Conservation (phyloP, 352 stramenopile genomes). For the Globisporangium barbulae region DNA sequence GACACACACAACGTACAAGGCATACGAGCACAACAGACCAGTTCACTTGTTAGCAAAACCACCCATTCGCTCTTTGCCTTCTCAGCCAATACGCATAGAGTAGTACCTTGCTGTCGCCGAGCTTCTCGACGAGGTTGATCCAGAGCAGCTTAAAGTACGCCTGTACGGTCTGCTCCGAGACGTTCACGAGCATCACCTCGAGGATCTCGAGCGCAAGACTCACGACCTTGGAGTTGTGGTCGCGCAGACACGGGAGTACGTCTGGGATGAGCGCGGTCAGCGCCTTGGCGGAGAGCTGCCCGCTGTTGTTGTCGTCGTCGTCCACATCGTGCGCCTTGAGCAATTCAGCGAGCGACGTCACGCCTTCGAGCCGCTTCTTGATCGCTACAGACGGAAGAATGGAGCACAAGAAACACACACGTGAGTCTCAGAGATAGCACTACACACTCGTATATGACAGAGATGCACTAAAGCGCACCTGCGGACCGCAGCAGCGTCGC, state of each 20-base stretch:
- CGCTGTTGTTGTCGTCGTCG: slow-evolving; percentile 1
- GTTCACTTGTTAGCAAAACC: slow-evolving; percentile 5
- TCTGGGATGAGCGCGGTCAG: slow-evolving; percentile 47
- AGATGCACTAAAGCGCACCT: slow-evolving; percentile 22
- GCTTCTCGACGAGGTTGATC: slow-evolving; percentile 59
- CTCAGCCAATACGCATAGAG: not conserved
- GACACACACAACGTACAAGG: not conserved
- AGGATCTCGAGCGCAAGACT: slow-evolving; percentile 62
- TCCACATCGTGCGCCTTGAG: slow-evolving; percentile 28
- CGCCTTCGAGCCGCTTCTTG: slow-evolving; percentile 75
- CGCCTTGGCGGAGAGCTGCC: slow-evolving; percentile 24
- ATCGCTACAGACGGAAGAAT: slow-evolving; percentile 34
- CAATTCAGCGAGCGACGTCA: slow-evolving; percentile 50
- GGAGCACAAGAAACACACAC: not conserved
- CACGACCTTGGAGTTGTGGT: slow-evolving; percentile 85
- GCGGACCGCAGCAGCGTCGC: slow-evolving; percentile 56
- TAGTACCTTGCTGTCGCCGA: slow-evolving; percentile 72
- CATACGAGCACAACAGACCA: not conserved
- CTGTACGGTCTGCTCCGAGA: slow-evolving; percentile 43
- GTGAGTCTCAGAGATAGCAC: not conserved
- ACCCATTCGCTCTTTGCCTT: not conserved
- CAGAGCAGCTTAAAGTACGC: slow-evolving; percentile 65
- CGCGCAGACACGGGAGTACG: slow-evolving; percentile 65
- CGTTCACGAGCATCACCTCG: slow-evolving; percentile 42
- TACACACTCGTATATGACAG: not conserved